Conservation (phyloP, 2,329 filamentous ascomycete genomes). For the Penicillium sp. region DNA sequence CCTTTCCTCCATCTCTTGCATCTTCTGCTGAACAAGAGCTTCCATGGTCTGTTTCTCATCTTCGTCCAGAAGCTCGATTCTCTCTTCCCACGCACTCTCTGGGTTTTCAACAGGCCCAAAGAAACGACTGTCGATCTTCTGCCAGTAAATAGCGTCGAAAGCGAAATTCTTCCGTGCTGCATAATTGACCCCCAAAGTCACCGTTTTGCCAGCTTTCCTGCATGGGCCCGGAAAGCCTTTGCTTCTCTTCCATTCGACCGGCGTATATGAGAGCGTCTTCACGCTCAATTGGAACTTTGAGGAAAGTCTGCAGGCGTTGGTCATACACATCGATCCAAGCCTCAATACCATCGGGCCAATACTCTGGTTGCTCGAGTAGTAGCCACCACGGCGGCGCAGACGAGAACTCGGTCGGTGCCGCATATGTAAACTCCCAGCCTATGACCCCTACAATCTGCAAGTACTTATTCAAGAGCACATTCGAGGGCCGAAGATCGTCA, state of each 20-base stretch:
- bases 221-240: constrained; percentile 19
- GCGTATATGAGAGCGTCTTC: constrained; percentile 7
- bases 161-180: constrained; percentile 15
- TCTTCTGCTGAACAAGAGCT: too few species aligned
- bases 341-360: constrained; percentile 21
- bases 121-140: constrained; percentile 11
- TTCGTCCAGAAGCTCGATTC: too few species aligned
- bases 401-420: constrained; percentile 21
- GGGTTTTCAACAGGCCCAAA: not conserved
- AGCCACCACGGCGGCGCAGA: constrained; percentile 27
- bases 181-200: not conserved
- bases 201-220: not conserved
- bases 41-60: too few species aligned
- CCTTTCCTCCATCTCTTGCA: too few species aligned
- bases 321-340: constrained; percentile 17
- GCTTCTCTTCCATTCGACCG: constrained; percentile 4
- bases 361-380: constrained; percentile 24
- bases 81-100: too few species aligned
- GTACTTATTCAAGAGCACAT: constrained; percentile 18
- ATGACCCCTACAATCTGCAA: constrained; percentile 18
- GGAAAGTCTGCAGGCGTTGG: constrained; percentile 18
- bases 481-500: constrained; percentile 23
- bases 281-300: constrained; percentile 10
- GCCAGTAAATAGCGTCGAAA: constrained; percentile 12
- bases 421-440: constrained; percentile 28